Evolutionary conservation across 768 basidiomycete genomes (phyloP).

Genomic region (Glaciozyma martinii): DNA sequence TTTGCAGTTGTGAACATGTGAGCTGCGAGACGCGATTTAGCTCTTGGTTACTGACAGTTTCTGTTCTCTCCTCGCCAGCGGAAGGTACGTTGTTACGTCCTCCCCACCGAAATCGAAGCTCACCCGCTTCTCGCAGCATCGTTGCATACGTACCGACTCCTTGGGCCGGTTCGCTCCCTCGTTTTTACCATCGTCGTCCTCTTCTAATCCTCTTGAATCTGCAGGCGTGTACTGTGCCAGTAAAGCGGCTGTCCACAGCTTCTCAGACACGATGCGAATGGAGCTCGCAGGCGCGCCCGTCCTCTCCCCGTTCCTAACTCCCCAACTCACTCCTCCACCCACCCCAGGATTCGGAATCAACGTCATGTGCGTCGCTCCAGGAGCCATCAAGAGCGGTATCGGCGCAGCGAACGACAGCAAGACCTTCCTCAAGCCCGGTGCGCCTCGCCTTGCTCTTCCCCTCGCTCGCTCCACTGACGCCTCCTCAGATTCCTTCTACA

Average conservation of each 20-base stretch:
- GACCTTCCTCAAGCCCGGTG: not conserved
- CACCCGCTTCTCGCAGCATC: not conserved
- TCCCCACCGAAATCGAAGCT: not conserved
- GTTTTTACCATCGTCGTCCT: not conserved
- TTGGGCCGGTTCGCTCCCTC: not conserved
- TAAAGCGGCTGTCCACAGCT: not conserved
- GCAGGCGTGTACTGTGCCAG: not conserved
- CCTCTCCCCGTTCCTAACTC: too few relatives aligned
- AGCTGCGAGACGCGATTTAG: too few relatives aligned
- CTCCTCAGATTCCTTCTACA: not conserved
- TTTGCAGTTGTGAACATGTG: too few relatives aligned
- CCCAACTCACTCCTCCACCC: not conserved
- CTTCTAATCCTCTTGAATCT: not conserved
- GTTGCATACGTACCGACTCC: constrained; percentile 1
- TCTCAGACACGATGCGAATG: not conserved
- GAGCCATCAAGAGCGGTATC: constrained; percentile 3
- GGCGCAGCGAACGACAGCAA: constrained; percentile 1
- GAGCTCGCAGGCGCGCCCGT: not conserved
- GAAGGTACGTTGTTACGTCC: too few relatives aligned
- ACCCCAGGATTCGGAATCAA: not conserved
- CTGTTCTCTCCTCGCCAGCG: too few relatives aligned
- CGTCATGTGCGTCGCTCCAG: constrained; percentile 2
- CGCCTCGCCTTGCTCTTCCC: not conserved
- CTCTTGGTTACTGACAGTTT: too few relatives aligned
- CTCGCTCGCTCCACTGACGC: not conserved